These are phyloP conservation scores for Haplosporangium sp. DNA, from an alignment of 371 early-diverging fungal genomes.

Conservation along the genomic window DNA sequence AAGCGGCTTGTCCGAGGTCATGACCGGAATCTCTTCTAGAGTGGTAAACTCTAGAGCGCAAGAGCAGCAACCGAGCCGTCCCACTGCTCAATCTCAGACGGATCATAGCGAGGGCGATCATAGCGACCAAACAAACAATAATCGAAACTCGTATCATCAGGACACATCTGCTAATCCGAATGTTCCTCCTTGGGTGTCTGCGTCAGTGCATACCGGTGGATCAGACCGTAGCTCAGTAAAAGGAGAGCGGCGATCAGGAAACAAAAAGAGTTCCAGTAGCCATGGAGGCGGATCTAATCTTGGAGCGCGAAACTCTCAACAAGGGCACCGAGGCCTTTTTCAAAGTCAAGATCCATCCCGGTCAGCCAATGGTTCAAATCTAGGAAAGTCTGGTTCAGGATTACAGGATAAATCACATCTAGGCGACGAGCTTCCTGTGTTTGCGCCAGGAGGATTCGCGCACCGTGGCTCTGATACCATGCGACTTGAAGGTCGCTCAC, in stretches of 20 bases:
- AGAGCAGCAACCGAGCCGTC: constrained; percentile 16
- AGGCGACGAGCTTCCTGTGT: constrained; percentile 38
- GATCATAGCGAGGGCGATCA: constrained; percentile 18
- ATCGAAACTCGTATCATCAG: constrained; percentile 9
- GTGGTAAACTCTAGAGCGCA: constrained; percentile 46
- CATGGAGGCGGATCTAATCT: constrained; percentile 23
- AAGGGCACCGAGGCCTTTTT: constrained; percentile 18
- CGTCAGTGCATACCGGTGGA: constrained; percentile 9
- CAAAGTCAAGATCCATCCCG: constrained; percentile 17
- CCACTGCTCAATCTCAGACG: constrained; percentile 3
- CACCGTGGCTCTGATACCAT: constrained; percentile 41
- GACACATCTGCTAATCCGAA: constrained; percentile 18
- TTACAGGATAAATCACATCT: constrained; percentile 18
- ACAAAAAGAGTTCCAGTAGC: constrained; percentile 31
- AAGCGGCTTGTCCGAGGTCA: constrained; percentile 35
- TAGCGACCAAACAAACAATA: constrained; percentile 6
- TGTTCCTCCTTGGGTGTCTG: constrained; percentile 25
- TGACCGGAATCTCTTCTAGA: constrained; percentile 45
- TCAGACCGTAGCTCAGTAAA: constrained; percentile 35
- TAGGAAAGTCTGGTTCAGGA: constrained; percentile 25
- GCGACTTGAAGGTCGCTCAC: constrained; percentile 40
- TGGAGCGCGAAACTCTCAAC: constrained; percentile 15
- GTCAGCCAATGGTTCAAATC: constrained; percentile 26
- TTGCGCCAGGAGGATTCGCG: constrained; percentile 44
- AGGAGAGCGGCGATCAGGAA: constrained; percentile 7